phyloP scores from a whole-genome alignment of 148 eudicot genomes.

The Cornus florida region DNA sequence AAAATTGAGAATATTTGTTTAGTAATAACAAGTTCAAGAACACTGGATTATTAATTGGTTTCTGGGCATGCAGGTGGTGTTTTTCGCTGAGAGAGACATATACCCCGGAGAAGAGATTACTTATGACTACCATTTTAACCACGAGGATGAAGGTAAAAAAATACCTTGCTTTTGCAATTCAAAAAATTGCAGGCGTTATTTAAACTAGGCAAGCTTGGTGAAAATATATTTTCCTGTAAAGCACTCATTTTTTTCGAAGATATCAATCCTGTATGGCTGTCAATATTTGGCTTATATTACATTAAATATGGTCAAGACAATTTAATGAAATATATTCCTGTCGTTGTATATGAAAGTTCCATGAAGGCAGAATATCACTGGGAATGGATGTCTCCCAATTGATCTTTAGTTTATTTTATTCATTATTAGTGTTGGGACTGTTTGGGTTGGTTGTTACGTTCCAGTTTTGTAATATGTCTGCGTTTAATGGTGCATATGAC shows the following conservation, averaged over 20 bases:
- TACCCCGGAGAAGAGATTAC: slow-evolving; percentile 84
- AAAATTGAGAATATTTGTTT: not conserved
- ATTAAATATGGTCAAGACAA: too few relatives aligned
- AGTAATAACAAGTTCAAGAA: not conserved
- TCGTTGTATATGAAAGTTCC: too few relatives aligned
- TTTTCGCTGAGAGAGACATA: slow-evolving; percentile 75
- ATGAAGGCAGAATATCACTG: too few relatives aligned
- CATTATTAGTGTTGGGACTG: too few relatives aligned
- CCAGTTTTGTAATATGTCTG: too few relatives aligned
- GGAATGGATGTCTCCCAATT: too few relatives aligned
- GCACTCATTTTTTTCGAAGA: not conserved
- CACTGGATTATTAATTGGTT: not conserved
- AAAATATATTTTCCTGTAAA: not conserved
- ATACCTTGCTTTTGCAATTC: slow-evolving; percentile 68
- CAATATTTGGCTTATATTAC: not conserved
- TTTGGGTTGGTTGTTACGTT: too few relatives aligned
- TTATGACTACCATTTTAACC: slow-evolving; percentile 76
- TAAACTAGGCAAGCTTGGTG: slow-evolving; percentile 34
- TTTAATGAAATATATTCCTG: too few relatives aligned
- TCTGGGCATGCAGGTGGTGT: slow-evolving; percentile 53
- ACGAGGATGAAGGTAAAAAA: slow-evolving; percentile 82
- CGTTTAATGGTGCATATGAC: too few relatives aligned
- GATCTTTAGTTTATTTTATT: too few relatives aligned
- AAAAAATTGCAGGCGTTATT: slow-evolving; percentile 65
- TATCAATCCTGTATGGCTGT: not conserved